These are phyloP conservation scores for Apodospora peruviana DNA, from an alignment of 495 filamentous ascomycete genomes.

Conservation along the genomic window DNA sequence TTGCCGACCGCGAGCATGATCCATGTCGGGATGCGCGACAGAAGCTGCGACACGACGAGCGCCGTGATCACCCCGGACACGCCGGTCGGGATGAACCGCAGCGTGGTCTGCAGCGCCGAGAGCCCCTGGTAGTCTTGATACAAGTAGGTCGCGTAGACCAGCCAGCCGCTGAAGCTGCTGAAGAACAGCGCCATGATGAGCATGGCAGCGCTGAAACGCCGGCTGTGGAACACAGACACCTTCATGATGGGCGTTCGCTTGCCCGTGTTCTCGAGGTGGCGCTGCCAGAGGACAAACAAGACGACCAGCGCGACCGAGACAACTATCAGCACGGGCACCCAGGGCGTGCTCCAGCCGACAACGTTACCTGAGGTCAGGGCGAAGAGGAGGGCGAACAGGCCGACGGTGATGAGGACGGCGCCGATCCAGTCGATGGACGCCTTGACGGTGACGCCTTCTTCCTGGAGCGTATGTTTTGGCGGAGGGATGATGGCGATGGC, in stretches of 20 bases:
- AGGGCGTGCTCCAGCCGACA: slow-evolving; percentile 62
- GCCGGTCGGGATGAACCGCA: slow-evolving; percentile 58
- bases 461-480: slow-evolving; percentile 32
- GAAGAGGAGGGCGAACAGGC: slow-evolving; percentile 57
- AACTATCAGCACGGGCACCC: slow-evolving; percentile 59
- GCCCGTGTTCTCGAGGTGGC: slow-evolving; percentile 42
- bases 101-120: slow-evolving; percentile 48
- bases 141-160: slow-evolving; percentile 58
- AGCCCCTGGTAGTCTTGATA: slow-evolving; percentile 56
- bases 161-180: slow-evolving; percentile 51
- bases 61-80: slow-evolving; percentile 45
- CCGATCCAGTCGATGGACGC: slow-evolving; percentile 59
- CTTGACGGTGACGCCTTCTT: slow-evolving; percentile 18
- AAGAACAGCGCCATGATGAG: slow-evolving; percentile 56
- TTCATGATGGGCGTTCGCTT: slow-evolving; percentile 51
- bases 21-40: slow-evolving; percentile 46
- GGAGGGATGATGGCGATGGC: slow-evolving; percentile 62
- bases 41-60: slow-evolving; percentile 48
- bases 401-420: slow-evolving; percentile 55
- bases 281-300: slow-evolving; percentile 61
- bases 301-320: slow-evolving; percentile 54
- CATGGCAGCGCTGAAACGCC: slow-evolving; percentile 53
- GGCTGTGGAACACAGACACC: slow-evolving; percentile 48
- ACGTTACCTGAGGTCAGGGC: slow-evolving; percentile 59
- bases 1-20: slow-evolving; percentile 51